Evolutionary conservation across 495 filamentous ascomycete species (phyloP), one percentile per base, ranked within the genome.

Genomic region (Penicillium salamii): DNA sequence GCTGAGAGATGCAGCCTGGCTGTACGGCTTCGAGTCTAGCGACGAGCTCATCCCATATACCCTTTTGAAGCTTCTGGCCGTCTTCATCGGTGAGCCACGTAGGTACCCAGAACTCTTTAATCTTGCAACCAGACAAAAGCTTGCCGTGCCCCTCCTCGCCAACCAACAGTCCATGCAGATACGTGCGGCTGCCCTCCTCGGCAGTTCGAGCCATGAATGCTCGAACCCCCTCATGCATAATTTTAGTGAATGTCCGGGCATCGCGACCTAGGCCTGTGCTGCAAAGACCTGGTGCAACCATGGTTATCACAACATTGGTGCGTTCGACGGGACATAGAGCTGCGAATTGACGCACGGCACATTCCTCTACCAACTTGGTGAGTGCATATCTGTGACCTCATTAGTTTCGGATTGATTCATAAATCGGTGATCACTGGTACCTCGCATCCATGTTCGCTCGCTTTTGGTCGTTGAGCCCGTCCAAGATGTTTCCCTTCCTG

Each of bases 251-350:
- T 14, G 42, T 42, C 2, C 47, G 57, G 32, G 54, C 55, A 19
- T 70, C 36, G 35, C 71, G 58, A 13, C 52, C 57, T 0, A 75
- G 63, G 7, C 68, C 63, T 0, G 68, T 66, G 34, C 52, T 62
- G 23, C 74, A 76, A 37, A 77, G 49, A 24, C 78, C 78, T 1
- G 73, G 73, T 43, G 66, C 70, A 52, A 70, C 59, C 15, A 65
- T 53, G 32, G 67, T 76, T 36, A 76, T 39, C 46, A 75, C 63
- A 6, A 72, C 72, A 12, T 69, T 56, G 2, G 69, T 67, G n/a
- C 62, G 68, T 34, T 49, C 50, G 24, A 66, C 53, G 9, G 55
- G 53, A 14, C 41, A 17, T 9, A 35, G 19, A 2, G 34, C 57
- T 7, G 65, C 63, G 21, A 75, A 47, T 32, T 74, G 62, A 28